phyloP scores from a whole-genome alignment of 257 asterid genomes.

The Petunia axillaris region DNA sequence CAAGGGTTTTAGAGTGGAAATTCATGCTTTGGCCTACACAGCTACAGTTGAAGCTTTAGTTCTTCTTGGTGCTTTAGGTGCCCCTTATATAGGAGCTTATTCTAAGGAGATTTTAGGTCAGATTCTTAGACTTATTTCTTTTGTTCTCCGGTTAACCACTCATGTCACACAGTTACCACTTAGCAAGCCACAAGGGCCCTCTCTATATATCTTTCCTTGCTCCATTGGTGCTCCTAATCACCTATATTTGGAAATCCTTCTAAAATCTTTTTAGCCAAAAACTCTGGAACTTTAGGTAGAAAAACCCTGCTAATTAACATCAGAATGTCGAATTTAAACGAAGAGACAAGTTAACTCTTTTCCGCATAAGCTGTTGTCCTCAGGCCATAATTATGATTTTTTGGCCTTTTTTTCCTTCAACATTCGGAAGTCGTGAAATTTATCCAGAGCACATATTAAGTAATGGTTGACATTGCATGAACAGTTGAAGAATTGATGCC shows the following conservation, averaged over 20 bases:
- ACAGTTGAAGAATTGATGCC: not conserved
- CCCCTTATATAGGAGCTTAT: not conserved
- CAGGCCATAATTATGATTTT: not conserved
- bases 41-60: not conserved
- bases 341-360: not conserved
- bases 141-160: not conserved
- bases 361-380: not conserved
- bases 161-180: not conserved
- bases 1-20: constrained; percentile 13
- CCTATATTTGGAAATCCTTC: not conserved
- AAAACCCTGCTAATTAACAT: not conserved
- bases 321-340: not conserved
- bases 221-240: not conserved
- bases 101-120: constrained; percentile 3
- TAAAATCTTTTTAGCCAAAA: not conserved
- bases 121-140: not conserved
- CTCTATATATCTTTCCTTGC: constrained; percentile 2
- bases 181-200: not conserved
- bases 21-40: not conserved
- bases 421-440: not conserved
- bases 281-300: too few species aligned
- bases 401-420: constrained; percentile 9
- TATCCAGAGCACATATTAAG: not conserved
- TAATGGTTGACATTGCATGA: not conserved
- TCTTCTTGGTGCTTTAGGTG: not conserved